Conservation (phyloP, 257 asterid species). For the Cinchona pubescens region DNA sequence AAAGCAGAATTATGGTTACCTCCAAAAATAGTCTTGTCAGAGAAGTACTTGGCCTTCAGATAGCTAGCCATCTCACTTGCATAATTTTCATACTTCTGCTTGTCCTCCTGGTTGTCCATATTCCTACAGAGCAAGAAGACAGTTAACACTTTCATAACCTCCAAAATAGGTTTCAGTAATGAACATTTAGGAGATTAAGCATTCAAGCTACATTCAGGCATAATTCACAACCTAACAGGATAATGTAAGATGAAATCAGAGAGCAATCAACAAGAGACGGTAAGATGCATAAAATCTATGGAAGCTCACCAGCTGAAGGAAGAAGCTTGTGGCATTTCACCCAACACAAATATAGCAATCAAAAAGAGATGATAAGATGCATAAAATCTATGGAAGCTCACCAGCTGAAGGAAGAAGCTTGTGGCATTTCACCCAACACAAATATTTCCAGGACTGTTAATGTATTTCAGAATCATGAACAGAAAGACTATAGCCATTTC, state of each 20-base stretch:
- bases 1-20: slow-evolving; percentile 40
- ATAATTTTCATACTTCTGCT: slow-evolving; percentile 55
- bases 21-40: slow-evolving; percentile 81
- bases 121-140: slow-evolving; percentile 21
- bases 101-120: slow-evolving; percentile 31
- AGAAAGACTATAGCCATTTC: neutral
- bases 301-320: neutral
- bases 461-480: neutral
- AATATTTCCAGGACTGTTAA: neutral
- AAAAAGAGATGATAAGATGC: neutral
- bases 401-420: neutral
- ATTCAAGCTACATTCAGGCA: neutral
- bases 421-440: neutral
- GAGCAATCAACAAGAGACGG: neutral
- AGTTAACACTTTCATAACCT: slow-evolving; percentile 2
- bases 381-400: neutral
- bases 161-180: neutral
- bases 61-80: slow-evolving; percentile 57
- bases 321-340: neutral
- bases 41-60: slow-evolving; percentile 71
- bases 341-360: neutral
- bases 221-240: too few relatives aligned
- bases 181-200: neutral
- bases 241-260: neutral
- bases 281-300: neutral